Conservation (phyloP, 2,329 filamentous ascomycete species). For the Remersonia thermophila region DNA sequence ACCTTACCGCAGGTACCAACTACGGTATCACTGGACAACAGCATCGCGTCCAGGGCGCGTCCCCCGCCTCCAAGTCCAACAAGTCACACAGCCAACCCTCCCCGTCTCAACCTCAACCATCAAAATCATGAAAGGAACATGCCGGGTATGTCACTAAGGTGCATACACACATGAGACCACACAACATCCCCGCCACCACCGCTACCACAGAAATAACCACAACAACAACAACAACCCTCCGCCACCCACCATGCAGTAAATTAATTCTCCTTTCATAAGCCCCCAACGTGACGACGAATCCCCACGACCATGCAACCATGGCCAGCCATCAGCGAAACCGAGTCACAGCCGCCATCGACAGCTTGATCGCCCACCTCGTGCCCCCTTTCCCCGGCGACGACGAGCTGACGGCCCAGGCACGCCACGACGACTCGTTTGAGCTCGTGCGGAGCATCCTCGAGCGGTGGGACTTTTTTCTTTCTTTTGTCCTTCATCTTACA, state of each 20-base stretch:
- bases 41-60: too few species aligned
- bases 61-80: too few species aligned
- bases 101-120: too few species aligned
- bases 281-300: too few species aligned
- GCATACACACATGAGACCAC: slow-evolving; percentile 2
- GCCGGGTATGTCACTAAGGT: too few species aligned
- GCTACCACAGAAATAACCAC: background rate
- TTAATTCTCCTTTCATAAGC: too few species aligned
- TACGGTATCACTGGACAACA: too few species aligned
- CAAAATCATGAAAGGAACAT: too few species aligned
- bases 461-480: slow-evolving; percentile 26
- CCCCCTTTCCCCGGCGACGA: slow-evolving; percentile 53
- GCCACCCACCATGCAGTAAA: too few species aligned
- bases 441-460: slow-evolving; percentile 40
- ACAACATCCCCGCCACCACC: background rate
- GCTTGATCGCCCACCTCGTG: slow-evolving; percentile 63
- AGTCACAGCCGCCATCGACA: slow-evolving; percentile 67
- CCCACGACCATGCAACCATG: slow-evolving; percentile 31
- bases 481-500: background rate
- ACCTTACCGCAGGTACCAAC: too few species aligned
- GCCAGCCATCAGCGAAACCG: slow-evolving; percentile 47
- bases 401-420: slow-evolving; percentile 54
- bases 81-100: too few species aligned
- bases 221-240: too few species aligned
- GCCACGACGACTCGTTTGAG: slow-evolving; percentile 50